Conservation (phyloP, 805 yeast genomes). For the Ogataea siamensis region DNA sequence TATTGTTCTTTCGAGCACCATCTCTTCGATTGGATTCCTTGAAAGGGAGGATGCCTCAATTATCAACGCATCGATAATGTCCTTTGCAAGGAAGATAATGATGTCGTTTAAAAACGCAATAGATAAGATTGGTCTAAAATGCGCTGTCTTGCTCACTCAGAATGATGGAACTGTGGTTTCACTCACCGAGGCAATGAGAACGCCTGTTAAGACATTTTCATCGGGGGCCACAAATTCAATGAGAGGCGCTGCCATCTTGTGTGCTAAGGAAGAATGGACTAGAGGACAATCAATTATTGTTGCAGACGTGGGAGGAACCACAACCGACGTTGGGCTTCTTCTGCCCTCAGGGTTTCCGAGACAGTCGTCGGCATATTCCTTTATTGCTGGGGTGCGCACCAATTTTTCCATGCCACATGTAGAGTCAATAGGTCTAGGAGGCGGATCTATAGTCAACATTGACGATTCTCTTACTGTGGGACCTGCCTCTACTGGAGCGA, state of each 20-base stretch:
- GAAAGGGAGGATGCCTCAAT: slow-evolving; percentile 11
- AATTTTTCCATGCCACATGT: slow-evolving; percentile 14
- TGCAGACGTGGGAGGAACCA: slow-evolving; percentile 9
- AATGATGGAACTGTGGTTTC: slow-evolving; percentile 12
- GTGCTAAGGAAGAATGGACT: slow-evolving; percentile 3
- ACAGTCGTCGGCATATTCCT: slow-evolving; percentile 10
- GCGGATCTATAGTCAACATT: slow-evolving; percentile 6
- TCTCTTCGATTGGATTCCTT: slow-evolving; percentile 6
- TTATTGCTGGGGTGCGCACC: slow-evolving; percentile 8
- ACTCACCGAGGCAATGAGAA: slow-evolving; percentile 5
- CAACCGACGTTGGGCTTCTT: slow-evolving; percentile 10
- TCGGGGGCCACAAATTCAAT: slow-evolving; percentile 12
- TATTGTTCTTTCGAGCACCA: slow-evolving; percentile 5
- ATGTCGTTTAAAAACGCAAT: slow-evolving; percentile 5
- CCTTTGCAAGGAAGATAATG: slow-evolving; percentile 6
- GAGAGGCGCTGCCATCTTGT: slow-evolving; percentile 12
- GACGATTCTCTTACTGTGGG: slow-evolving; percentile 4
- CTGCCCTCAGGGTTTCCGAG: slow-evolving; percentile 11
- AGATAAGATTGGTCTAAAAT: slow-evolving; percentile 4
- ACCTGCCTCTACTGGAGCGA: slow-evolving; percentile 8
- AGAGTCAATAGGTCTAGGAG: slow-evolving; percentile 10
- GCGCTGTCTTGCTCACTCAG: slow-evolving; percentile 6
- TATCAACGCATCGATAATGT: slow-evolving; percentile 9
- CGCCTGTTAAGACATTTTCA: slow-evolving; percentile 11
- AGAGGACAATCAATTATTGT: slow-evolving; percentile 3